Evolutionary conservation across 768 basidiomycete species (phyloP), one percentile per base, ranked within the genome.

Genomic region (Rhizopogon salebrosus): DNA sequence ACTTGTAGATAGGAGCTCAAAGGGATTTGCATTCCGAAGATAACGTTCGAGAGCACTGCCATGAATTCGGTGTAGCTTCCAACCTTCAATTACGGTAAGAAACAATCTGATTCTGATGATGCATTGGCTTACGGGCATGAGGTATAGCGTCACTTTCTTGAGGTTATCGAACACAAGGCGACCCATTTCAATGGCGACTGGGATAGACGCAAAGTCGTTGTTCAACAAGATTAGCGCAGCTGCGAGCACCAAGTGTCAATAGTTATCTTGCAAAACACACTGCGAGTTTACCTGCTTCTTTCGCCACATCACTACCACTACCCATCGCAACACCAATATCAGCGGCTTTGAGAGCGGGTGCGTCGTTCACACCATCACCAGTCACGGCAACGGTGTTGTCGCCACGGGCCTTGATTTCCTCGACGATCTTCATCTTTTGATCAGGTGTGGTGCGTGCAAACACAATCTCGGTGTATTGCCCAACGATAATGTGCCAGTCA

Each of bases 61-160:
- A 81, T 75, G 53, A 82, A 75, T 57, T 84, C 81, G 16, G 80
- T 77, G 68, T 82, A 85, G 20, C 76, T 77, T 27, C 80, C 79
- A n/a, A 78, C 75, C 68, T 76, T 55, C 2, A 23, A 9, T 29
- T 34, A 22, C 6, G 36, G 23, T 43, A 41, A 53, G 46, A 18
- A 53, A 18, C 3, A 5, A n/a, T 55, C 48, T 31, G 53, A 56
- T 26, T 51, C 23, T 36, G 31, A 27, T 18, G 14, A 23, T 38
- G 8, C 14, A 38, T 14, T 48, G 14, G 57, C 67, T 42, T 53
- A 74, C 72, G 9, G 76, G 77, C 63, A 77, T 71, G 8, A 78
- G 60, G 53, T 76, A 74, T n/a, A 74, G 57, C 16, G 73, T 72
- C 38, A 77, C 65, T 72, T 80, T 76, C 74, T 79, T 75, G 51